These are phyloP conservation scores for Penicillium sp. DNA, from an alignment of 2,329 filamentous ascomycete genomes.

Conservation along the genomic window DNA sequence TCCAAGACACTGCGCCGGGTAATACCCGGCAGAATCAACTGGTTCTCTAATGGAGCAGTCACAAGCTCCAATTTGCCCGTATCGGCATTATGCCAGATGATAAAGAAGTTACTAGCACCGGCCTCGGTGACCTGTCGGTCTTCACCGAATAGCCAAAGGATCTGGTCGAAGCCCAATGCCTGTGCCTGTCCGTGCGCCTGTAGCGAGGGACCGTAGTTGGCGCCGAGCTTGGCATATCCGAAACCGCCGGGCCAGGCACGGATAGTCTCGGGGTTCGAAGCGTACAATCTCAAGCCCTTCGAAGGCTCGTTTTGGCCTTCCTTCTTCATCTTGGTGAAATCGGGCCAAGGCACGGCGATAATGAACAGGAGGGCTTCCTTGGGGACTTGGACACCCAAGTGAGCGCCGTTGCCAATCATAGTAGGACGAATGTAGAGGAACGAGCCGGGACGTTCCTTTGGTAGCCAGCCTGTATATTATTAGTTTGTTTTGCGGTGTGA, in stretches of 20 bases:
- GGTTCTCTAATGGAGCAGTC: conserved; percentile 79
- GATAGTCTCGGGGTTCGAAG: conserved; percentile 76
- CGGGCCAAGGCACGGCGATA: conserved; percentile 56
- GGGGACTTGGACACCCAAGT: conserved; percentile 78
- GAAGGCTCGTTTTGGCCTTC: conserved; percentile 18
- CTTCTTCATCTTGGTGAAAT: conserved; percentile 28
- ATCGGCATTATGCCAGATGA: conserved; percentile 67
- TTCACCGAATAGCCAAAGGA: conserved; percentile 87
- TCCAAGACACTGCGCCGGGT: conserved; percentile 80
- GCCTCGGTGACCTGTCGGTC: conserved; percentile 83
- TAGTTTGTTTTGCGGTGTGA: background rate
- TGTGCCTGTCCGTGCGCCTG: conserved; percentile 75
- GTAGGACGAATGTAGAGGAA: conserved; percentile 87
- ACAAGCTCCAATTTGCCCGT: conserved; percentile 66
- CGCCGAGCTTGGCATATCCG: conserved; percentile 87
- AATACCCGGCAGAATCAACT: conserved; percentile 83
- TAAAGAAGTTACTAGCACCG: conserved; percentile 88
- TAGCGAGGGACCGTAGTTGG: conserved; percentile 86
- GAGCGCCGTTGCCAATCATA: conserved; percentile 77
- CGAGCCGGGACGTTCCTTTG: conserved; percentile 57
- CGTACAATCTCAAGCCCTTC: conserved; percentile 66
- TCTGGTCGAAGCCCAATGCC: conserved; percentile 75
- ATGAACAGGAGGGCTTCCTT: conserved; percentile 86
- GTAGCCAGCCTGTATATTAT: conserved; percentile 67
- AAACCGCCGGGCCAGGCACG: conserved; percentile 93